Evolutionary conservation across 768 basidiomycete species (phyloP).

Genomic region (Mrakia frigida): DNA sequence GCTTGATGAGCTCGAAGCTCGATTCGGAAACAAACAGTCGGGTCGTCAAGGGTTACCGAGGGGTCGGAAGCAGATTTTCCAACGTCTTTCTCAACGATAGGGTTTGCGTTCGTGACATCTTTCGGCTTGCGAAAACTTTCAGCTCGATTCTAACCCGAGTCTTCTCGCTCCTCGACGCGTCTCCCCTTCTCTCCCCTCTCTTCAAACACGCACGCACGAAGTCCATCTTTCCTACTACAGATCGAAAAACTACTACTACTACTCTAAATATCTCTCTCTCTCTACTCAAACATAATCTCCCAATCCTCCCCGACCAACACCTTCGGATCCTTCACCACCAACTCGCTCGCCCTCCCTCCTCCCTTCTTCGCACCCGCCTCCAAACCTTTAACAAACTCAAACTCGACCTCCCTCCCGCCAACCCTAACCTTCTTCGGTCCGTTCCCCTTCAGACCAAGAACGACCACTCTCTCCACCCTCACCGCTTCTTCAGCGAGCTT

Average conservation of each 20-base stretch:
- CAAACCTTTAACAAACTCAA: conserved; percentile 59
- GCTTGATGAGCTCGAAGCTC: no score
- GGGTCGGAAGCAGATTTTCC: no score
- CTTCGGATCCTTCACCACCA: conserved; percentile 56
- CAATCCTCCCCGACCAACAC: conserved; percentile 44
- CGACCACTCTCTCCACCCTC: conserved; percentile 72
- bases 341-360: conserved; percentile 61
- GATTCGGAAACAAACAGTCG: no score
- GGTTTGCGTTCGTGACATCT: no score
- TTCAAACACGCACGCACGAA: not conserved
- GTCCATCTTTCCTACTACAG: not conserved
- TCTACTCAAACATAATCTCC: conserved; percentile 39
- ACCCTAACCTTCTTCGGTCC: conserved; percentile 53
- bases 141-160: no score
- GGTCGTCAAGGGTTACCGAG: no score
- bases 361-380: conserved; percentile 52
- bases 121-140: no score
- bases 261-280: not conserved
- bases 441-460: conserved; percentile 64
- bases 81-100: no score
- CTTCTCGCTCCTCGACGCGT: no score
- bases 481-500: conserved; percentile 51
- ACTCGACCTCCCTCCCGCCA: conserved; percentile 54
- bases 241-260: no score
- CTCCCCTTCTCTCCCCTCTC: not conserved